phyloP scores from a whole-genome alignment of 257 asterid species.

The Ilex aquifolium region DNA sequence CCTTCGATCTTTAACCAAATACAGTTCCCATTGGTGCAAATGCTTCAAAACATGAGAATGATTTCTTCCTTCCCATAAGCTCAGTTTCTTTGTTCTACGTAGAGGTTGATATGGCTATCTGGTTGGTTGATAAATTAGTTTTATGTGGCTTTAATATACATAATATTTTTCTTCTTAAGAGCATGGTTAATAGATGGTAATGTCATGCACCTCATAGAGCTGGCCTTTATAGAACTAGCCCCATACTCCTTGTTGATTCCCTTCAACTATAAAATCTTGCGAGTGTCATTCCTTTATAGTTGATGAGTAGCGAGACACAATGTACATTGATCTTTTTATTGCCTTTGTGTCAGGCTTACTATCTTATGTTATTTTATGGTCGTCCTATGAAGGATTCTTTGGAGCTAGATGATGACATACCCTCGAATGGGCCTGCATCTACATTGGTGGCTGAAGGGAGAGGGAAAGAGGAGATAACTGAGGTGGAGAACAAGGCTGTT shows the following conservation, averaged over 20 bases:
- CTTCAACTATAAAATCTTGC: too few species aligned
- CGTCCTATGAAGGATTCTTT: constrained; percentile 33
- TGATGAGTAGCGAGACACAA: too few species aligned
- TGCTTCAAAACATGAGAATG: too few species aligned
- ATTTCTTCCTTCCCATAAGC: too few species aligned
- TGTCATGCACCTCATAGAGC: too few species aligned
- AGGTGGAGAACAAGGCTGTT: constrained; percentile 15
- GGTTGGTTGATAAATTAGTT: too few species aligned
- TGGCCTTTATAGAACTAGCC: too few species aligned
- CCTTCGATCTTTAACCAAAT: too few species aligned
- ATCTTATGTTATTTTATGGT: not conserved
- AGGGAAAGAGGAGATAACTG: constrained; percentile 19
- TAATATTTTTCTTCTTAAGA: not conserved
- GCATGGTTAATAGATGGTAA: not conserved
- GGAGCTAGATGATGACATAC: constrained; percentile 52
- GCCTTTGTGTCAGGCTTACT: not conserved
- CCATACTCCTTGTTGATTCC: too few species aligned
- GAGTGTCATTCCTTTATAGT: too few species aligned
- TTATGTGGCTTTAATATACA: too few species aligned
- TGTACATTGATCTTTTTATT: not conserved
- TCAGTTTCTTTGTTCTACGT: not conserved
- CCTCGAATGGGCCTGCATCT: constrained; percentile 32
- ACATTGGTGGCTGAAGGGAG: constrained; percentile 22
- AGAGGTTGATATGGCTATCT: not conserved
- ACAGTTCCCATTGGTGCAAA: too few species aligned